A percentile compares a stretch with the other conserved stretches of the same genome.
Evolutionary conservation across 2,329 filamentous ascomycete species (phyloP).

Genomic region (Intubia oerlemansii): DNA sequence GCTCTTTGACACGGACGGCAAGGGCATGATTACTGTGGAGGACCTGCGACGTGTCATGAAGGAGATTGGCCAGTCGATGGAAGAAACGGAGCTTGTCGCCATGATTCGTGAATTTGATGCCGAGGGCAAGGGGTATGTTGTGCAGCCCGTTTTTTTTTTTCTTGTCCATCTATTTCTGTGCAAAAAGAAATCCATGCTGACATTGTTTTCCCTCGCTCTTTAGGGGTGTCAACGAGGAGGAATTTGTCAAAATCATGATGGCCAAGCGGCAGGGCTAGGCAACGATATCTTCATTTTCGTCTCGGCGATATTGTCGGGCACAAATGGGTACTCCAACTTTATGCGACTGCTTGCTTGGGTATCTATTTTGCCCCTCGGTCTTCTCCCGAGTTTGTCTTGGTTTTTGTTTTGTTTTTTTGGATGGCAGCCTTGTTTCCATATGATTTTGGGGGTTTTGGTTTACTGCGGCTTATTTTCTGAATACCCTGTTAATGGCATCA

Average conservation of each 20-base stretch:
- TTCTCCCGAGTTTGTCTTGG: background rate
- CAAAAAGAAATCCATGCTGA: too few relatives aligned
- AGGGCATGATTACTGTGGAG: conserved; percentile 74
- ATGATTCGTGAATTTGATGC: conserved; percentile 99
- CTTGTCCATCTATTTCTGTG: too few relatives aligned
- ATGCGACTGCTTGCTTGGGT: background rate
- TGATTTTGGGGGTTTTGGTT: too few relatives aligned
- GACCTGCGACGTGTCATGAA: conserved; percentile 74
- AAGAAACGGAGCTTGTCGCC: conserved; percentile 76
- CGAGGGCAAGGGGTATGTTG: conserved; percentile 50
- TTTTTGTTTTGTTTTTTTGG: background rate
- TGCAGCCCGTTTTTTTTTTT: background rate
- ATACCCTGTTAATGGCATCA: too few relatives aligned
- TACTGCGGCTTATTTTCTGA: too few relatives aligned
- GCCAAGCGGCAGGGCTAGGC: conserved; percentile 11
- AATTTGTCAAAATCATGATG: conserved; percentile 44
- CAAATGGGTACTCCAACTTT: background rate
- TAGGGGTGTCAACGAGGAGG: conserved; percentile 41
- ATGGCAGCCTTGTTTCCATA: too few relatives aligned
- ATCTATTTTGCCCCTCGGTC: background rate
- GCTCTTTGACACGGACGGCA: conserved; percentile 81
- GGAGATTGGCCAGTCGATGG: conserved; percentile 79
- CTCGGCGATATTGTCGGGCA: too few relatives aligned
- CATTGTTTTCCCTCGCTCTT: too few relatives aligned
- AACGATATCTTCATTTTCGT: too few relatives aligned